Evolutionary conservation across 169 alveolate genomes (phyloP).

Genomic region (Plasmodium malariae): DNA sequence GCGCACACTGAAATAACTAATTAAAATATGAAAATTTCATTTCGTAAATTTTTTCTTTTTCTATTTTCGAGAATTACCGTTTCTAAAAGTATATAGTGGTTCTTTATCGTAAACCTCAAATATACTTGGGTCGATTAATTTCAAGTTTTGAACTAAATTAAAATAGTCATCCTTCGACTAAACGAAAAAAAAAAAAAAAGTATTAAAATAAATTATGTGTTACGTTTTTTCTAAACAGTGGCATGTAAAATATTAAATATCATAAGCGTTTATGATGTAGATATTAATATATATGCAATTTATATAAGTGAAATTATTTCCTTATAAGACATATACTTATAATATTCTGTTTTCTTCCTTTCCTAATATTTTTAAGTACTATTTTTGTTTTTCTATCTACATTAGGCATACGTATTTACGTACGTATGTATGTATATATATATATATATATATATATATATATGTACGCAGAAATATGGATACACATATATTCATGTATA

Average conservation of each 20-base stretch:
- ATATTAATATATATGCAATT: background rate
- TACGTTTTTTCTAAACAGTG: background rate
- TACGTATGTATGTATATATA: background rate
- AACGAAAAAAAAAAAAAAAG: background rate
- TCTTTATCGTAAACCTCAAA: constrained; percentile 64
- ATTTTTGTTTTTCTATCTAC: background rate
- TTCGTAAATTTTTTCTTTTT: background rate
- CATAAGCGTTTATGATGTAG: background rate
- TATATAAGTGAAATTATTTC: no score
- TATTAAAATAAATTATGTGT: background rate
- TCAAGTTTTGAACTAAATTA: constrained; percentile 36
- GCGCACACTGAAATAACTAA: constrained; percentile 2
- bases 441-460: background rate
- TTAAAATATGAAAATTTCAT: no score
- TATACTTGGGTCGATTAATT: constrained; percentile 60
- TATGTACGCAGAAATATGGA: background rate
- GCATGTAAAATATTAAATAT: background rate
- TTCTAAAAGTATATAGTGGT: constrained; percentile 42
- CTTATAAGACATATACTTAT: no score
- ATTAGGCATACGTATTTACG: background rate
- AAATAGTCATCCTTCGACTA: constrained; percentile 65
- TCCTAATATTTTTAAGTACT: no score
- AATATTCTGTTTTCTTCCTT: no score
- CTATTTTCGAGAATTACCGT: constrained; percentile 20
- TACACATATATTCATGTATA: background rate